Evolutionary conservation across 306 rosid genomes (phyloP), one percentile per base, ranked within the genome.

Genomic region (Adenanthera pavonina): DNA sequence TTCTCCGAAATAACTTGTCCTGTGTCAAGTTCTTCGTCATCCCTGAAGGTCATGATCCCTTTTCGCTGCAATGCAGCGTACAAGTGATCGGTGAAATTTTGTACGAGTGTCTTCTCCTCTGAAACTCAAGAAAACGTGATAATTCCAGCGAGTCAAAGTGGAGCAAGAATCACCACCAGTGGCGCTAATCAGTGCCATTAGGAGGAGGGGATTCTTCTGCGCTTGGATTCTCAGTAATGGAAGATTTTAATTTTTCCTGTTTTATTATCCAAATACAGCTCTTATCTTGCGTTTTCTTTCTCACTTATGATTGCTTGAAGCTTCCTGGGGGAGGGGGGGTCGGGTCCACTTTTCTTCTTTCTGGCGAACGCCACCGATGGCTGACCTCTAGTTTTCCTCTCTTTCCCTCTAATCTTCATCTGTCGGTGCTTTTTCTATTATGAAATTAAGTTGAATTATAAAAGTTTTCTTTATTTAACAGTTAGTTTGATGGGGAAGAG

Each of bases 1-100:
- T 30, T 30, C 40, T 30, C 1, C 6, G 67, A 60, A 60, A 60
- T 60, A 20, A 20, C 67, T 30, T 12, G 38, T 30, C 67, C 67
- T 30, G 38, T 3, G 40, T 60, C 67, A 35, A 60, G 38, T 25
- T 11, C 17, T 60, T 30, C 16, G 2, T 60, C 16, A 38, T 60
- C 67, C 16, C 67, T 60, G 40, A 60, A 60, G 30, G 67, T 60
- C 38, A 60, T 38, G 3, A 60, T 60, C 16, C 67, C 67, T 30
- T 60, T 60, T 30, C 67, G 67, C 16, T 30, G 67, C 38, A 60
- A 60, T 13, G 66, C 66, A 25, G 66, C 66, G 38, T 60, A 30
- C 16, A 60, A 30, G 66, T 60, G 66, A 15, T 60, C 66, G 7
- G 66, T 60, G 17, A 60, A 60, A 38, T 30, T 60, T 30, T 30